Percentiles rank a stretch among this genome's conserved stretches.
Evolutionary conservation across 768 basidiomycete genomes (phyloP).

Genomic region (Leucosporidium yakuticum): DNA sequence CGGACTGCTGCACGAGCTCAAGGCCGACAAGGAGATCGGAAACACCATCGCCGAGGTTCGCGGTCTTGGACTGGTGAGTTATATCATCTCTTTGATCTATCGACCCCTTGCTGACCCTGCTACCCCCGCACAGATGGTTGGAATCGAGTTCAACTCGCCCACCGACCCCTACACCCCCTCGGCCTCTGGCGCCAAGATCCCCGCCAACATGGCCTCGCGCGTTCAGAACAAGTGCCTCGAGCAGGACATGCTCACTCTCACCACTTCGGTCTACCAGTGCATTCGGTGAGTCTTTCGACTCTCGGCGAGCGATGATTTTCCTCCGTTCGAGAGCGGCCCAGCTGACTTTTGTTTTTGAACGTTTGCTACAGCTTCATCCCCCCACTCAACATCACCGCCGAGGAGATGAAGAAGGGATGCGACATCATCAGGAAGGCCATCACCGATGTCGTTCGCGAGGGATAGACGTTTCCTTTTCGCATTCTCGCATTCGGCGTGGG

Average conservation of each 20-base stretch:
- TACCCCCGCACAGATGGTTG: conserved; percentile 50
- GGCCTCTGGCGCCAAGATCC: conserved; percentile 41
- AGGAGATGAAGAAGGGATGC: conserved; percentile 54
- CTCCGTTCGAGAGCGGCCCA: too few species aligned
- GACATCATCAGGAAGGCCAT: conserved; percentile 32
- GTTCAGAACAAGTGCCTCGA: conserved; percentile 64
- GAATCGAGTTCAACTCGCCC: conserved; percentile 31
- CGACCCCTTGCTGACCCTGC: conserved; percentile 43
- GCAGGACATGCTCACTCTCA: conserved; percentile 77
- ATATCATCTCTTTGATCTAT: conserved; percentile 46
- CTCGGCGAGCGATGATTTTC: too few species aligned
- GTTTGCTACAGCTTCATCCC: conserved; percentile 66
- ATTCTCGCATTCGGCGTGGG: too few species aligned
- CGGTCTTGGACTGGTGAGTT: conserved; percentile 76
- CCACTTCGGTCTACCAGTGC: conserved; percentile 78
- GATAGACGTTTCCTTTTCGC: conserved; percentile 8
- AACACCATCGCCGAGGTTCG: conserved; percentile 75
- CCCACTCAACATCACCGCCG: conserved; percentile 68
- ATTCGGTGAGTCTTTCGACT: conserved; percentile 10
- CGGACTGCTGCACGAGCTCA: conserved; percentile 54
- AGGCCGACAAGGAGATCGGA: conserved; percentile 51
- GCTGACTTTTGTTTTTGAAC: conserved; percentile 39
- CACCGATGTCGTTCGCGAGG: conserved; percentile 36
- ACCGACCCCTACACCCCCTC: conserved; percentile 32
- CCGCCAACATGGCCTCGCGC: conserved; percentile 37